phyloP scores from a whole-genome alignment of 169 alveolate genomes.

The Plasmodium relictum region DNA sequence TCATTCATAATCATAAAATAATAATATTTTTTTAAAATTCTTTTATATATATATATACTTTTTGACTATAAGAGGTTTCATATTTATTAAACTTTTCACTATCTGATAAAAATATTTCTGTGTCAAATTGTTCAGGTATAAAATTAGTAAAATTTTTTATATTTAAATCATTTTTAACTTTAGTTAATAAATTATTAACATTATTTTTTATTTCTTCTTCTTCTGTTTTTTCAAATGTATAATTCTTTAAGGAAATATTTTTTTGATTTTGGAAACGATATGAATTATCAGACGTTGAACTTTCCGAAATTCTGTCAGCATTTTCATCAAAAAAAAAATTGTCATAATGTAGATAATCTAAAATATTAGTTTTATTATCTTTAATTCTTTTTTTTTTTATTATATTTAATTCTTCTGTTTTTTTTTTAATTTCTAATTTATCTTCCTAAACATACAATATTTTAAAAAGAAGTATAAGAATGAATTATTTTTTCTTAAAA shows the following conservation, averaged over 20 bases:
- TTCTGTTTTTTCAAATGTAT: constrained; percentile 11
- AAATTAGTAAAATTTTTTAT: constrained; percentile 23
- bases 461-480: not conserved
- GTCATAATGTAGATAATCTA: constrained; percentile 61
- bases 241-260: not conserved
- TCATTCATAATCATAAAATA: no score
- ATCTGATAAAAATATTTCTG: constrained; percentile 25
- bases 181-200: constrained; percentile 22
- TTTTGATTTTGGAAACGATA: not conserved
- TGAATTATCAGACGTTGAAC: constrained; percentile 27
- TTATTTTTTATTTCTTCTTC: constrained; percentile 34
- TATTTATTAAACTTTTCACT: constrained; percentile 1
- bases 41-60: constrained; percentile 8
- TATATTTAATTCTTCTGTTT: constrained; percentile 10
- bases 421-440: constrained; percentile 7
- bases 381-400: constrained; percentile 21
- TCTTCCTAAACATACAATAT: not conserved
- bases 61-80: constrained; percentile 11
- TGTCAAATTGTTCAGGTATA: constrained; percentile 52
- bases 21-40: not conserved
- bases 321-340: constrained; percentile 37
- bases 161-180: constrained; percentile 27
- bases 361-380: constrained; percentile 2
- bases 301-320: constrained; percentile 5
- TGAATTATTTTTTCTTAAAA: not conserved